phyloP scores from a whole-genome alignment of 2,329 filamentous ascomycete genomes.

The Graphilbum ipis-grandicollis region DNA sequence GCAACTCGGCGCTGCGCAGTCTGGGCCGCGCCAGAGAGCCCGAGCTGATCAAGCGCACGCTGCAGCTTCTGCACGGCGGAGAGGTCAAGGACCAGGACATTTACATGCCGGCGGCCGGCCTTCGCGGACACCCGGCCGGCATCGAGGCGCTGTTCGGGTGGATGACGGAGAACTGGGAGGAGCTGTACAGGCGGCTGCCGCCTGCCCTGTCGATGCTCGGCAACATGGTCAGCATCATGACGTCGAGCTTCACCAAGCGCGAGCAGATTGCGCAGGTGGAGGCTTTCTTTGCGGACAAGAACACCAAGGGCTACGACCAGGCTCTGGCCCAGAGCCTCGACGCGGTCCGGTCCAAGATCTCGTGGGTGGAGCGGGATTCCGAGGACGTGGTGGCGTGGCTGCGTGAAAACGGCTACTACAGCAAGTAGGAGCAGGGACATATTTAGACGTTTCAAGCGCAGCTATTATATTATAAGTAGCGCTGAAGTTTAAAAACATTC shows the following conservation, averaged over 20 bases:
- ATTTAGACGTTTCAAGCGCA: not conserved
- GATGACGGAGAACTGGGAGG: slow-evolving; percentile 81
- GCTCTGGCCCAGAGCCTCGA: slow-evolving; percentile 82
- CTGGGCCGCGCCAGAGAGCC: slow-evolving; percentile 66
- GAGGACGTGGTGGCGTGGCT: slow-evolving; percentile 42
- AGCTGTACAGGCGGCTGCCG: slow-evolving; percentile 62
- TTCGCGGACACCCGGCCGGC: slow-evolving; percentile 61
- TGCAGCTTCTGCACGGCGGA: slow-evolving; percentile 56
- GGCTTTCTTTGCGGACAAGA: slow-evolving; percentile 65
- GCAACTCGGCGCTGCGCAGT: slow-evolving; percentile 74
- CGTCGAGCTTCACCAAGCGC: slow-evolving; percentile 59
- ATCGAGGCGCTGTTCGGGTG: slow-evolving; percentile 67
- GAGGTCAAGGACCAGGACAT: slow-evolving; percentile 91
- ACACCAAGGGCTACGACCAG: slow-evolving; percentile 73
- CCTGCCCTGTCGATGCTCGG: slow-evolving; percentile 78
- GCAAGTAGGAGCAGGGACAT: not conserved
- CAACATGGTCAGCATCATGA: slow-evolving; percentile 66
- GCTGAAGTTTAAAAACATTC: too few species aligned
- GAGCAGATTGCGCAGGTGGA: slow-evolving; percentile 63
- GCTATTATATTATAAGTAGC: too few species aligned
- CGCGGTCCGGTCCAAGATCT: slow-evolving; percentile 65
- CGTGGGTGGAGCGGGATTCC: slow-evolving; percentile 62
- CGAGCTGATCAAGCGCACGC: slow-evolving; percentile 64
- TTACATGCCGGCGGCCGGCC: slow-evolving; percentile 68
- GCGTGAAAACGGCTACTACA: slow-evolving; percentile 18